Evolutionary conservation across 169 alveolate species (phyloP).

Genomic region (Eimeria brunetti): DNA sequence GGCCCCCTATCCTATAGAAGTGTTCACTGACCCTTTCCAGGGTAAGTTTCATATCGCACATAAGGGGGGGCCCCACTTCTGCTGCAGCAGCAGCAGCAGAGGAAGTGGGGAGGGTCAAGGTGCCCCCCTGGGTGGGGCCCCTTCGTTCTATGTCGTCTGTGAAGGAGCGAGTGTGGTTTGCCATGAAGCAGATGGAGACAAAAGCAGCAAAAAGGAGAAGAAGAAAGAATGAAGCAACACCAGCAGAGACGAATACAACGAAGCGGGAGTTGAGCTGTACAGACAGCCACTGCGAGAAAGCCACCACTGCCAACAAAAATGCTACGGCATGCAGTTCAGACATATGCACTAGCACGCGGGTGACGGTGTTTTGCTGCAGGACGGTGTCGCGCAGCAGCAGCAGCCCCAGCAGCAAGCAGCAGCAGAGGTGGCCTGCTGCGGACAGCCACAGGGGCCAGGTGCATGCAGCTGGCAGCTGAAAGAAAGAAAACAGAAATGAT

Average conservation of each 20-base stretch:
- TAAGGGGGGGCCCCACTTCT: slow-evolving; percentile 74
- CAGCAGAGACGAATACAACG: slow-evolving; percentile 29
- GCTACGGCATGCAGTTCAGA: slow-evolving; percentile 49
- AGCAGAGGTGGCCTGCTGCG: slow-evolving; percentile 39
- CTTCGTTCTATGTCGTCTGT: slow-evolving; percentile 3
- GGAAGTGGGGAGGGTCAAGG: not conserved
- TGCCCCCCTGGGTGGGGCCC: not conserved
- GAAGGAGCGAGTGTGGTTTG: not conserved
- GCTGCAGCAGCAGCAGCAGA: slow-evolving; percentile 55
- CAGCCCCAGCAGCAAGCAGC: slow-evolving; percentile 72
- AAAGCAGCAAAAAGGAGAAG: slow-evolving; percentile 23
- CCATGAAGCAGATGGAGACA: slow-evolving; percentile 57
- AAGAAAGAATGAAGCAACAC: slow-evolving; percentile 15
- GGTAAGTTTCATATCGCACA: slow-evolving; percentile 59
- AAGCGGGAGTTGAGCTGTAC: slow-evolving; percentile 33
- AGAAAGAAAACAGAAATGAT: not conserved
- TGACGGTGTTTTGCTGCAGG: slow-evolving; percentile 49
- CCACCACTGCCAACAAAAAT: not conserved
- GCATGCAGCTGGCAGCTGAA: not conserved
- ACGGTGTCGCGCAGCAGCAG: slow-evolving; percentile 38
- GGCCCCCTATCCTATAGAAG: slow-evolving; percentile 54
- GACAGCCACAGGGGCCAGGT: slow-evolving; percentile 40
- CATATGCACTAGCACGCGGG: slow-evolving; percentile 27
- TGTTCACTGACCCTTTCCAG: slow-evolving; percentile 70
- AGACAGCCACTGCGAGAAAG: slow-evolving; percentile 67